Base-by-base conservation (phyloP, 805 yeast species). In the Blastobotrys robertii region DNA sequence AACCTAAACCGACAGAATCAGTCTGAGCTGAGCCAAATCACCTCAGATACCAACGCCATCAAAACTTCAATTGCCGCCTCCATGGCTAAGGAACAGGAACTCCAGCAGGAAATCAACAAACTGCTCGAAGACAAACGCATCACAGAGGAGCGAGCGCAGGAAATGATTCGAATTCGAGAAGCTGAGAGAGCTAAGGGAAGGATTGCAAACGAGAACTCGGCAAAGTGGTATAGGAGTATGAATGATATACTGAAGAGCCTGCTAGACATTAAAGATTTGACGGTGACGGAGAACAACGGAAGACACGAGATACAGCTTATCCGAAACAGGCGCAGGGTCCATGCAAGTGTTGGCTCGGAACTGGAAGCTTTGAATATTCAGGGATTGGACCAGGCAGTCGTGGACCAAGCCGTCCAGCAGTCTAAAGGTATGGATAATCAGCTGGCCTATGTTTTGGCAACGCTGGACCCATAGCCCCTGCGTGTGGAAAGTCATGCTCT, bases 1-100 rank as follows among this genome's bases (percentile, higher is more conserved):
- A 49, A 47, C 4, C 45, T 64, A 6, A 45, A 63, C 1, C 50
- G 42, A 2, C 64, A 63, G 9, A 47, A 65, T 14, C 35, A 16
- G 30, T 36, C 39, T 10, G 50, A 41, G n/a, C 34, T 32, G 25
- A 40, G 32, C 9, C 52, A 51, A 16, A 37, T 50, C 43, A 30
- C 22, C 8, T 42, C 52, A 47, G 30, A 45, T 36, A 34, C 44
- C 11, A 45, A 44, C 19, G 44, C 35, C 2, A 22, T 36, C 7
- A 28, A 12, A n/a, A 30, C 8, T 5, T n/a, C 40, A 13, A 36
- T 51, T 40, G 38, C 46, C 44, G 40, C 50, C 30, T 36, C 45
- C 30, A 19, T 45, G 33, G 39, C 33, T 37, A 32, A 46, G 34
- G 22, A 47, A 37, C 37, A 19, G 30, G 47, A 44, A 30, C 34